Base-by-base conservation (phyloP, 177 flowering plant species). In the Vitis hybrid region DNA sequence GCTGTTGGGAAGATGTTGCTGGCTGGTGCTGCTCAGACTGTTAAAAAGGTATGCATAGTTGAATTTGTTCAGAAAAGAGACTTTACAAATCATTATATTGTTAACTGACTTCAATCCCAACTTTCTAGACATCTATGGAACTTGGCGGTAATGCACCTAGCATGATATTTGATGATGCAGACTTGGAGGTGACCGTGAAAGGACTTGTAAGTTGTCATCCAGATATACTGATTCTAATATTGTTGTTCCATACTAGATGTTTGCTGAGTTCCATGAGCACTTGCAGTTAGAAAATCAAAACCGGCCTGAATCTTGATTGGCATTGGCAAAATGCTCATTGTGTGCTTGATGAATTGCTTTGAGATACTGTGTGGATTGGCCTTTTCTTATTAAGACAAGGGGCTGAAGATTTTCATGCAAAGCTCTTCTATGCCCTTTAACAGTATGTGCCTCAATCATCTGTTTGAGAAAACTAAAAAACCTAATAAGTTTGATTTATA, bases 81-180 rank as follows among this genome's bases (percentile, higher is more conserved):
- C 5, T 58, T 18, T 39, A 49, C 48, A 39, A 39, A 51, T 9
- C 55, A 10, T 21, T 13, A 21, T 39, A 19, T 6, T 51, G 29
- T 13, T 71, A 19, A 64, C 56, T 33, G 14, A 1, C 39, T 57
- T 57, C 8, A n/a, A 1, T 49, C 66, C 73, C 70, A 33, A 48
- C 15, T 50, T 45, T 67, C 59, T 77, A 95, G 99, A 85, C 93
- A 39, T 96, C 98, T 56, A 78, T 96, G 56, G 99, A 96, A 80
- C 98, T 96, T 77, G 99, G 99, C 65, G 99, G 99, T n/a, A 96
- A 96, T 86, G 99, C 99, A 52, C 99, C 99, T 39, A 90, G 97
- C 84, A 90, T 96, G 73, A 81, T 96, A 11, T 96, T 96, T 79
- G 95, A 96, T 80, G 99, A 96, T 76, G 98, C 99, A 22, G 97